Base-by-base conservation (phyloP, 768 basidiomycete genomes). In the Guyanaporus albipodus region DNA sequence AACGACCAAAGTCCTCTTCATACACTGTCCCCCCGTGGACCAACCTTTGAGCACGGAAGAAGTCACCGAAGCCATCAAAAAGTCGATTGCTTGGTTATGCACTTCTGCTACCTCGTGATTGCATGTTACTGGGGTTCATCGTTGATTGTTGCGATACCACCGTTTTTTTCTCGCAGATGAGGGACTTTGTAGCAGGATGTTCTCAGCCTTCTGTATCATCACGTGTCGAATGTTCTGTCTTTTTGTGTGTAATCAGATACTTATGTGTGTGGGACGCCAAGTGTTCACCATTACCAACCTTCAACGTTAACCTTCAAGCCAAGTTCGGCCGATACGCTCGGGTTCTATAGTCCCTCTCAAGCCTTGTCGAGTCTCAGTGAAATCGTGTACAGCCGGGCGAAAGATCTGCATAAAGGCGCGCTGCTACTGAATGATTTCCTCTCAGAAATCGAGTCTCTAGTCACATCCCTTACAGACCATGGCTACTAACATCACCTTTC, bases 1-100 rank as follows among this genome's bases (percentile, higher is more conserved):
- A 12, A 56, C 50, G 7, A 60, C 63, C 15, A 72, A 68, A 42
- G 83, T 88, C 38, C 65, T 87, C 7, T 85, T 85, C 63, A 64
- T 87, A 56, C 86, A 88, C 58, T 85, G 83, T 55, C 81, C 83
- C 10, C 86, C 86, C 0, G 74, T 80, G 14, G 76, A 73, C 42
- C 77, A 82, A 60, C 84, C 85, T 9, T 67, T 83, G 39, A 73
- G 69, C 50, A 80, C 84, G 17, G 76, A 79, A 54, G 76, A 87
- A 46, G 84, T 86, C 19, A 83, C 82, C 9, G 79, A 83, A 18
- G 77, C 82, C 10, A 76, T 86, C 52, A 75, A 73, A 60, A 69
- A 73, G 42, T 78, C 83, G 29, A 69, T 85, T n/a, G 52, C 75
- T 9, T 85, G 83, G 82, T 70, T 83, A 10, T 77, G 71, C 54